Percentiles rank a stretch among this genome's conserved stretches.
Conservation (phyloP, 2,329 filamentous ascomycete species). For the Pseudogymnoascus sp. region DNA sequence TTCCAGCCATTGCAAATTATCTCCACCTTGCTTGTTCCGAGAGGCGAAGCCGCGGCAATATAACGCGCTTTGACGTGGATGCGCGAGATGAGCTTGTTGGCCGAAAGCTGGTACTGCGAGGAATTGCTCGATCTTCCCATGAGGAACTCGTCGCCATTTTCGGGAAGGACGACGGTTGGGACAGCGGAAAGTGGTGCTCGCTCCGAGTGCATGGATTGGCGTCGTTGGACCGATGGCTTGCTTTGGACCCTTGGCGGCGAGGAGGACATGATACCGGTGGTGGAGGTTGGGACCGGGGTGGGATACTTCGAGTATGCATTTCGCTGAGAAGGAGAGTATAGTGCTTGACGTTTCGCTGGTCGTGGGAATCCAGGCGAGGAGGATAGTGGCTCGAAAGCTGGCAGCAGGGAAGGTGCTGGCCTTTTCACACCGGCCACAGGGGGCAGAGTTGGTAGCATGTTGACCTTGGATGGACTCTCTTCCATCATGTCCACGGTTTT, state of each 20-base stretch:
- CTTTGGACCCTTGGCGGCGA: constrained; percentile 58
- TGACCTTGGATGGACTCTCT: constrained; percentile 28
- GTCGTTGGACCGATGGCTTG: constrained; percentile 49
- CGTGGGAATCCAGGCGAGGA: constrained; percentile 67
- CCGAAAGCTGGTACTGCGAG: constrained; percentile 88
- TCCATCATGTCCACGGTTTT: constrained; percentile 26
- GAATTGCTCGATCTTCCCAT: constrained; percentile 95
- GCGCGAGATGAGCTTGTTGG: constrained; percentile 86
- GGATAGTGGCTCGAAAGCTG: constrained; percentile 72
- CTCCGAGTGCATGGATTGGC: constrained; percentile 56
- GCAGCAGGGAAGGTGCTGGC: constrained; percentile 60
- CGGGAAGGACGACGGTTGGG: constrained; percentile 71
- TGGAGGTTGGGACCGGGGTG: constrained; percentile 88
- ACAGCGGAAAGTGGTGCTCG: constrained; percentile 76
- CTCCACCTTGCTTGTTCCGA: constrained; percentile 71
- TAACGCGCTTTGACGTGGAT: constrained; percentile 87
- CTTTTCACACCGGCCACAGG: constrained; percentile 46
- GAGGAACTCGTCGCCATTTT: constrained; percentile 69
- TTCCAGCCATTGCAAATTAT: constrained; percentile 95
- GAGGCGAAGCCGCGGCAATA: constrained; percentile 56
- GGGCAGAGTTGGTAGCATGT: constrained; percentile 21
- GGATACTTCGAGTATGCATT: constrained; percentile 58
- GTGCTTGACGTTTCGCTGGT: constrained; percentile 59
- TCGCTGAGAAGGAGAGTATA: constrained; percentile 33
- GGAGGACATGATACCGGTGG: constrained; percentile 81